phyloP scores from a whole-genome alignment of 805 yeast species.

The Saccharomycopsis olivae region DNA sequence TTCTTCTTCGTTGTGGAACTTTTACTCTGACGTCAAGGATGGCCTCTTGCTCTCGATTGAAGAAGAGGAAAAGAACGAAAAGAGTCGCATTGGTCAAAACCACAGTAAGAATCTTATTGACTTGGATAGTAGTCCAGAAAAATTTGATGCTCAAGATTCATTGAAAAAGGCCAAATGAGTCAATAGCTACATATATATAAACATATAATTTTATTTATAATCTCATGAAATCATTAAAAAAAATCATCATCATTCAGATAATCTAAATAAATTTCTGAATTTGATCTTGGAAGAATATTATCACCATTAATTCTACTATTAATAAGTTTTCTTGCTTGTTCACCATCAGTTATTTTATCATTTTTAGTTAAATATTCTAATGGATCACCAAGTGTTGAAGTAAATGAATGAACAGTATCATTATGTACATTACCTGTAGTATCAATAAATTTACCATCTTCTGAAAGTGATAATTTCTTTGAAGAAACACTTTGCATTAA shows the following conservation, averaged over 20 bases:
- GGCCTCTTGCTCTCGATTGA: constrained; percentile 17
- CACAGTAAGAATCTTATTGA: constrained; percentile 13
- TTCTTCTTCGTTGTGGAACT: constrained; percentile 17
- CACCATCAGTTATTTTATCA: constrained; percentile 5
- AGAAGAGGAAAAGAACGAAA: constrained; percentile 5
- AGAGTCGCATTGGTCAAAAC: background rate
- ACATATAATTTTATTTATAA: background rate
- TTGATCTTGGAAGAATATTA: constrained; percentile 10
- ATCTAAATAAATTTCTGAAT: constrained; percentile 13
- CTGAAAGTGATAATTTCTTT: constrained; percentile 29
- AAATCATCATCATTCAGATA: constrained; percentile 14
- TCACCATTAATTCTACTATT: constrained; percentile 7
- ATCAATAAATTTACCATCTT: constrained; percentile 28
- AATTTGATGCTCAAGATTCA: constrained; percentile 12
- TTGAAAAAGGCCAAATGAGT: background rate
- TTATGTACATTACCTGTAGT: constrained; percentile 26
- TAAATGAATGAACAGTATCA: background rate
- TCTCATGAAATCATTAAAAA: background rate
- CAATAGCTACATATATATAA: background rate
- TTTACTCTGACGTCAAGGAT: constrained; percentile 18
- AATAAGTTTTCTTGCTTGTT: constrained; percentile 10
- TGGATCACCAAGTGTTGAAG: constrained; percentile 16
- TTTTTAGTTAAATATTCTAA: constrained; percentile 6
- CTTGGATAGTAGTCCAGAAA: constrained; percentile 18
- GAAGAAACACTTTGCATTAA: constrained; percentile 31